Evolutionary conservation across 2,329 filamentous ascomycete species (phyloP), one percentile per base, ranked within the genome.

Genomic region (Pseudogymnoascus sp.): DNA sequence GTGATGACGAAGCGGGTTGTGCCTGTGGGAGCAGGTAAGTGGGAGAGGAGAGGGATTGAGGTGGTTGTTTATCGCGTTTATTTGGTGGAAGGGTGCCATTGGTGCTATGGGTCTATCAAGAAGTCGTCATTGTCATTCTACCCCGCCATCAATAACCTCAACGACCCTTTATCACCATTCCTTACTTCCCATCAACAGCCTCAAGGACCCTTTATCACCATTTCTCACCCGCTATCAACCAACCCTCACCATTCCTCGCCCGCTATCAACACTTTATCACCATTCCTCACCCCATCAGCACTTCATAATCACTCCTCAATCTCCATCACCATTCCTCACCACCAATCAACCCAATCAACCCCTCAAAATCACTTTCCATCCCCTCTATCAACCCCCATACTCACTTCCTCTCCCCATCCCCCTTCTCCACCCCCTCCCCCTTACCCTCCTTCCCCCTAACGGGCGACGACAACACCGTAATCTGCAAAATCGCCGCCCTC

Each of bases 401-500:
- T 31, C 29, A 31, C 29, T 31, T 31, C 7, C 18, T 18, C 3
- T 12, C 10, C 1, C 16, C 16, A 21, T 12, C 40, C 7, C 16
- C n/a, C 8, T 7, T 8, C 39, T 10, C 10, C 16, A 1, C 16
- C 40, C 2, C 40, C 16, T 8, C 40, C 4, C 16, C 18, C 16
- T 12, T 4, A 11, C 10, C 10, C 8, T 16, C 16, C 40, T 21
- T 18, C 21, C 21, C 42, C 18, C 21, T 23, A 26, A 14, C 18
- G 4, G 42, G 42, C 42, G 42, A 47, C 11, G 18, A 23, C 1
- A 47, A 2, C 11, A 59, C 54, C n/a, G 54, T 34, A 59, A 37
- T 34, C 54, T 59, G 54, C 54, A 59, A 11, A 59, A 59, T 59
- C n/a, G 26, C 26, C 16, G 54, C 54, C 54, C 16, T 59, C 54